These are phyloP conservation scores for Astrothelium subdiscretum DNA, from an alignment of 495 filamentous ascomycete genomes.

Conservation along the genomic window DNA sequence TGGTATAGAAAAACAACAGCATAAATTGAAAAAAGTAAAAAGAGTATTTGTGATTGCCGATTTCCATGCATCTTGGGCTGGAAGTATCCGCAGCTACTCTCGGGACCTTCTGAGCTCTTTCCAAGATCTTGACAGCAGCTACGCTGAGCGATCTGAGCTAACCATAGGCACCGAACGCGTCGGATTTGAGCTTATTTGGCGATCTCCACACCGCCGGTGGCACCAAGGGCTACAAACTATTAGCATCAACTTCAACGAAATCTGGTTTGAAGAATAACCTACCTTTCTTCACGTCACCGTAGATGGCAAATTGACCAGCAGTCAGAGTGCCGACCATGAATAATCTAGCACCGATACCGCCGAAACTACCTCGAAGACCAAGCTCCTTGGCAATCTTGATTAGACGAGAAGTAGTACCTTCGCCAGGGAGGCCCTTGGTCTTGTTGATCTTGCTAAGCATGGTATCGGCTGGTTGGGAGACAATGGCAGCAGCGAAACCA, in stretches of 20 bases:
- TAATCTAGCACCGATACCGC: slow-evolving; percentile 86
- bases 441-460: slow-evolving; percentile 99
- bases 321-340: slow-evolving; percentile 78
- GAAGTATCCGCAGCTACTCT: too few species aligned
- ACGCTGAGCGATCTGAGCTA: too few species aligned
- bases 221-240: slow-evolving; percentile 44
- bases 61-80: too few species aligned
- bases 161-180: too few species aligned
- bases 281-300: slow-evolving; percentile 55
- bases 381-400: slow-evolving; percentile 96
- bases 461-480: slow-evolving; percentile 97
- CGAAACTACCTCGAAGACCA: slow-evolving; percentile 76
- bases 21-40: background rate
- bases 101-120: too few species aligned
- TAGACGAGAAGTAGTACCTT: slow-evolving; percentile 80
- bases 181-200: slow-evolving; percentile 28
- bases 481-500: slow-evolving; percentile 91
- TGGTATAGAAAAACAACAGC: background rate
- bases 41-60: background rate
- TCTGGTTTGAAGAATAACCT: slow-evolving; percentile 19
- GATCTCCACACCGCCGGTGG: slow-evolving; percentile 73
- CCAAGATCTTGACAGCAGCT: too few species aligned
- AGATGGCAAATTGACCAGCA: slow-evolving; percentile 94
- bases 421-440: slow-evolving; percentile 90
- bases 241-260: slow-evolving; percentile 20